Evolutionary conservation across 306 rosid genomes (phyloP).

Genomic region (Casuarina glauca): DNA sequence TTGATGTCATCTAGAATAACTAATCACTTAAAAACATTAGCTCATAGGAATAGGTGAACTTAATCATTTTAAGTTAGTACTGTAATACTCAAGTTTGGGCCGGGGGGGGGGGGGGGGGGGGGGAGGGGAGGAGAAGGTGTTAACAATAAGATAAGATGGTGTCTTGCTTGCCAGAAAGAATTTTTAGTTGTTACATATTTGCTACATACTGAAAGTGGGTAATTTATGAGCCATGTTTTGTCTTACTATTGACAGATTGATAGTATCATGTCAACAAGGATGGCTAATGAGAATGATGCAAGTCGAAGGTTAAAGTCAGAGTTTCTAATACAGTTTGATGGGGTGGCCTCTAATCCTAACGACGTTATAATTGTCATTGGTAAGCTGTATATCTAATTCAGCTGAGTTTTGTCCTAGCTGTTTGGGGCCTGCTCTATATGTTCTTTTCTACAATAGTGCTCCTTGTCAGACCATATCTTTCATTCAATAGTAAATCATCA

Average conservation of each 20-base stretch:
- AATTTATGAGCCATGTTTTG: not conserved
- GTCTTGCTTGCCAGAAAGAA: not conserved
- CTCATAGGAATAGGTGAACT: no score
- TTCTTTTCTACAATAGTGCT: conserved; percentile 10
- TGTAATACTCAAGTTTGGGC: not conserved
- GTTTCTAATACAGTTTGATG: conserved; percentile 96
- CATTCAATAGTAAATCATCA: conserved; percentile 13
- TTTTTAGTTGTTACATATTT: not conserved
- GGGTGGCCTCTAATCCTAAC: conserved; percentile 84
- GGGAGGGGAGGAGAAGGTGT: no score
- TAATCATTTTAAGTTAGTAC: no score
- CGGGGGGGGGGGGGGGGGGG: no score
- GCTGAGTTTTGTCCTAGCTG: conserved; percentile 1
- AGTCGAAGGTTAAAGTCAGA: conserved; percentile 96
- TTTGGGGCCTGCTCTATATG: not conserved
- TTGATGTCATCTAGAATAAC: no score
- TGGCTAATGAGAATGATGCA: conserved; percentile 82
- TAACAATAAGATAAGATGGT: not conserved
- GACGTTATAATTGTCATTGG: conserved; percentile 93
- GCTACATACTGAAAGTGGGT: not conserved
- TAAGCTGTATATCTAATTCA: conserved; percentile 38
- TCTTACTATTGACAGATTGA: conserved; percentile 64
- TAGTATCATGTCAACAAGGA: conserved; percentile 92
- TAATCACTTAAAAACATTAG: no score
- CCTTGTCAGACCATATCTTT: conserved; percentile 10